Conservation (phyloP, 345 rosid species). For the Geranium brycei region DNA sequence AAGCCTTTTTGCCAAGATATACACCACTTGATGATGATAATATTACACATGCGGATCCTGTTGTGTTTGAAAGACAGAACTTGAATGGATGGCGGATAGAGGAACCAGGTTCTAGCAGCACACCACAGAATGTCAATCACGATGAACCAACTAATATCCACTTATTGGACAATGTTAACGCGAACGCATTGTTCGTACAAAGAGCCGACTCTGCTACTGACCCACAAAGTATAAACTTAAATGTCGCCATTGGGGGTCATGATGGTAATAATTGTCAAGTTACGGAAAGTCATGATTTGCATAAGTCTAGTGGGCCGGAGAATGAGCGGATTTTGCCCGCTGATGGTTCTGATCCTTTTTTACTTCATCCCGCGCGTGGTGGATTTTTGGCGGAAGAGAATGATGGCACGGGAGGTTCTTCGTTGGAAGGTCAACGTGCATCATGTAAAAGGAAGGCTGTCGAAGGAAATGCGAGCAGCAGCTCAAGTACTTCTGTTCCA, state of each 20-base stretch:
- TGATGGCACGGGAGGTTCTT: slow-evolving; percentile 33
- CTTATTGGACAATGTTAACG: slow-evolving; percentile 23
- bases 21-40: slow-evolving; percentile 29
- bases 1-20: slow-evolving; percentile 33
- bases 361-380: slow-evolving; percentile 25
- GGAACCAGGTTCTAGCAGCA: slow-evolving; percentile 35
- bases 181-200: slow-evolving; percentile 27
- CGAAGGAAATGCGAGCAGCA: slow-evolving; percentile 21
- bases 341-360: slow-evolving; percentile 17
- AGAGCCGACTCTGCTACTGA: slow-evolving; percentile 24
- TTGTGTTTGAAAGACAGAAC: slow-evolving; percentile 15
- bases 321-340: slow-evolving; percentile 10
- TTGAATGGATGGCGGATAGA: slow-evolving; percentile 37
- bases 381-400: slow-evolving; percentile 25
- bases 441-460: slow-evolving; percentile 72
- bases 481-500: slow-evolving; percentile 21
- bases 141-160: slow-evolving; percentile 23
- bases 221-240: slow-evolving; percentile 44
- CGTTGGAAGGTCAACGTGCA: slow-evolving; percentile 40
- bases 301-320: too few relatives aligned
- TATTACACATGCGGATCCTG: slow-evolving; percentile 26
- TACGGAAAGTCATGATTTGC: too few relatives aligned
- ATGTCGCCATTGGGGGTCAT: slow-evolving; percentile 27
- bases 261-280: too few relatives aligned
- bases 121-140: slow-evolving; percentile 24